phyloP scores from a whole-genome alignment of 2,329 filamentous ascomycete genomes.

The Paecilomyces sp. region DNA sequence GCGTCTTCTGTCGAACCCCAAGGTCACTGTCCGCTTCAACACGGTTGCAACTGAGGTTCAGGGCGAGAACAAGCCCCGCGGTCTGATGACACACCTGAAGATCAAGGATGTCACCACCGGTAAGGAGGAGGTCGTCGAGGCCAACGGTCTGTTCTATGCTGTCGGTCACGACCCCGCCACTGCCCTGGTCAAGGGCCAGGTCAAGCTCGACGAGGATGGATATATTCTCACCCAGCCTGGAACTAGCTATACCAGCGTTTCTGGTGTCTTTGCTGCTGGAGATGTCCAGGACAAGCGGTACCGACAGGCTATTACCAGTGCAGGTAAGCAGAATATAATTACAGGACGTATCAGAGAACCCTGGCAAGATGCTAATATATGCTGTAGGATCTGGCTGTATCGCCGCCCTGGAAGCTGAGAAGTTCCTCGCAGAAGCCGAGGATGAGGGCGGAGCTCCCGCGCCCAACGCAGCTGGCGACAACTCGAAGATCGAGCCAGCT shows the following conservation, averaged over 20 bases:
- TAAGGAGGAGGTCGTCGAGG: constrained; percentile 73
- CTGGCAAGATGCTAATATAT: constrained; percentile 15
- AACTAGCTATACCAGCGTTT: constrained; percentile 76
- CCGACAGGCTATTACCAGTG: constrained; percentile 94
- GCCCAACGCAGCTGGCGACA: constrained; percentile 40
- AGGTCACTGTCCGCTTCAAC: constrained; percentile 87
- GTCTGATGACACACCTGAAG: constrained; percentile 80
- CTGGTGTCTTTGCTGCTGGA: constrained; percentile 91
- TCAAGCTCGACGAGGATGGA: constrained; percentile 81
- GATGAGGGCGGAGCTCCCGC: constrained; percentile 30
- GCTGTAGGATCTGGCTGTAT: constrained; percentile 77
- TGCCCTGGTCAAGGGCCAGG: constrained; percentile 77
- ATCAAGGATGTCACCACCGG: constrained; percentile 74
- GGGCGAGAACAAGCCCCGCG: constrained; percentile 65
- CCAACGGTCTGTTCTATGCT: constrained; percentile 93
- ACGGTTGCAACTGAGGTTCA: constrained; percentile 72
- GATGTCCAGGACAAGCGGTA: constrained; percentile 99
- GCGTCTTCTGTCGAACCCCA: constrained; percentile 72
- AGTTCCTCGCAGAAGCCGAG: constrained; percentile 75
- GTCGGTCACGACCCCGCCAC: constrained; percentile 95
- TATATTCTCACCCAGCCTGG: constrained; percentile 88
- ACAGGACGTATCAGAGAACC: not conserved
- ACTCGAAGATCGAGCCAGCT: constrained; percentile 28
- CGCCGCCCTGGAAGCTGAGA: constrained; percentile 92
- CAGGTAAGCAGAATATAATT: constrained; percentile 54